A percentile compares a stretch with the other conserved stretches of the same genome.
Conservation (phyloP, 805 yeast genomes). For the Allodekkera sacchari region DNA sequence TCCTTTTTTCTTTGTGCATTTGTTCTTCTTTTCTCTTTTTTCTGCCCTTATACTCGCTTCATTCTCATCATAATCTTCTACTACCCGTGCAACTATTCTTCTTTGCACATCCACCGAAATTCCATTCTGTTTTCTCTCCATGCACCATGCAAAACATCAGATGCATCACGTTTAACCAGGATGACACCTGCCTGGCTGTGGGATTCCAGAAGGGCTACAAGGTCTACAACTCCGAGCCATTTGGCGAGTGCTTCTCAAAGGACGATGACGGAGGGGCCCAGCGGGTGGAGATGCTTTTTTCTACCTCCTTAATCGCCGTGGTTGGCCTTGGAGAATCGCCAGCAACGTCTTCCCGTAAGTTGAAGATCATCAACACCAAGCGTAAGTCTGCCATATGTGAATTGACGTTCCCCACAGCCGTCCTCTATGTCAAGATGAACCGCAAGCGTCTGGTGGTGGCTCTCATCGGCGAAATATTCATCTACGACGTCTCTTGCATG, state of each 20-base stretch:
- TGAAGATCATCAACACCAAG: constrained; percentile 78
- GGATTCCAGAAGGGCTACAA: constrained; percentile 59
- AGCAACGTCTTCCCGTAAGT: constrained; percentile 65
- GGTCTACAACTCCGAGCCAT: constrained; percentile 86
- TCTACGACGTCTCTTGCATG: constrained; percentile 89
- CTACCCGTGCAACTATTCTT: no score
- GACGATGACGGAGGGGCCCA: constrained; percentile 46
- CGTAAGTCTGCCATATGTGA: constrained; percentile 74
- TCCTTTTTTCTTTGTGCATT: no score
- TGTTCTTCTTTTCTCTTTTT: neutral
- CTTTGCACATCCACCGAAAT: no score
- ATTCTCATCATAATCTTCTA: no score
- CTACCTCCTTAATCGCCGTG: constrained; percentile 78
- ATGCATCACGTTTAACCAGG: constrained; percentile 63
- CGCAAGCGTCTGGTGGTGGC: constrained; percentile 75
- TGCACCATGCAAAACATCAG: neutral
- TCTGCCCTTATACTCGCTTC: neutral
- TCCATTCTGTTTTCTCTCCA: no score
- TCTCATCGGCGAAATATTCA: constrained; percentile 70
- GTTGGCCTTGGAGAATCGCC: constrained; percentile 74
- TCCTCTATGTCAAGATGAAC: constrained; percentile 68
- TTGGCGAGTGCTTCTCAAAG: constrained; percentile 57
- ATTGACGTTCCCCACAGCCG: constrained; percentile 71
- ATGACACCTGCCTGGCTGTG: constrained; percentile 70
- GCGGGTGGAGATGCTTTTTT: constrained; percentile 81